These are phyloP conservation scores for Daldinia caldariorum DNA, from an alignment of 495 filamentous ascomycete genomes.

Conservation along the genomic window DNA sequence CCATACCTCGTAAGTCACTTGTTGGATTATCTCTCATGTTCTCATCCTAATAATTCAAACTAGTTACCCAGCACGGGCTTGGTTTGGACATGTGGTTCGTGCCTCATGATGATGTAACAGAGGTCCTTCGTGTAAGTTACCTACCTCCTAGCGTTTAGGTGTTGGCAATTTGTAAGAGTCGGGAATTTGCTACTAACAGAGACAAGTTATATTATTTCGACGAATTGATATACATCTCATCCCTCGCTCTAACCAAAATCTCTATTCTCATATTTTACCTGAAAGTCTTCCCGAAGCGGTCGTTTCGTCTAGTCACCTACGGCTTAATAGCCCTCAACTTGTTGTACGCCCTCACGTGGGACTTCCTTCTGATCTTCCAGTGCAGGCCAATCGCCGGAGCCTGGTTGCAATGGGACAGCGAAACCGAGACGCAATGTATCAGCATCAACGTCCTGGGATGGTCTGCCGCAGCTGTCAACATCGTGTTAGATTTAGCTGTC, in stretches of 20 bases:
- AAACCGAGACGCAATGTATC: conserved; percentile 50
- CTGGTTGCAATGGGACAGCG: conserved; percentile 53
- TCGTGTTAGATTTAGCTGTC: conserved; percentile 54
- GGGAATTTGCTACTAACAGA: conserved; percentile 10
- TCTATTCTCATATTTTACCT: conserved; percentile 64
- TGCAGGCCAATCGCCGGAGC: conserved; percentile 52
- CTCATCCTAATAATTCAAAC: conserved; percentile 9
- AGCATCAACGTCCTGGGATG: conserved; percentile 51
- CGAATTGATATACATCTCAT: conserved; percentile 52
- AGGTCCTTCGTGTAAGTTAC: conserved; percentile 39
- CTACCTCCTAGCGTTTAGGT: not conserved
- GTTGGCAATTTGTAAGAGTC: not conserved
- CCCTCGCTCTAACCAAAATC: conserved; percentile 58
- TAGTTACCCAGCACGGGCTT: conserved; percentile 32
- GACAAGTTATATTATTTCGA: conserved; percentile 53
- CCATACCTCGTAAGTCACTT: conserved; percentile 30
- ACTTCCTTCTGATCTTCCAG: conserved; percentile 54
- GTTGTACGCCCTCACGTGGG: conserved; percentile 46
- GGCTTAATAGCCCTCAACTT: conserved; percentile 50
- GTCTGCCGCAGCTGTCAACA: conserved; percentile 49
- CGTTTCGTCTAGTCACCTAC: conserved; percentile 52
- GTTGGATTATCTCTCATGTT: not conserved
- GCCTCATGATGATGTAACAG: conserved; percentile 41
- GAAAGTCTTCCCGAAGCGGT: conserved; percentile 57
- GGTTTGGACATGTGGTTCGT: conserved; percentile 47